These are phyloP conservation scores for Venturia aucupariae DNA, from an alignment of 2,329 filamentous ascomycete genomes.

Conservation along the genomic window DNA sequence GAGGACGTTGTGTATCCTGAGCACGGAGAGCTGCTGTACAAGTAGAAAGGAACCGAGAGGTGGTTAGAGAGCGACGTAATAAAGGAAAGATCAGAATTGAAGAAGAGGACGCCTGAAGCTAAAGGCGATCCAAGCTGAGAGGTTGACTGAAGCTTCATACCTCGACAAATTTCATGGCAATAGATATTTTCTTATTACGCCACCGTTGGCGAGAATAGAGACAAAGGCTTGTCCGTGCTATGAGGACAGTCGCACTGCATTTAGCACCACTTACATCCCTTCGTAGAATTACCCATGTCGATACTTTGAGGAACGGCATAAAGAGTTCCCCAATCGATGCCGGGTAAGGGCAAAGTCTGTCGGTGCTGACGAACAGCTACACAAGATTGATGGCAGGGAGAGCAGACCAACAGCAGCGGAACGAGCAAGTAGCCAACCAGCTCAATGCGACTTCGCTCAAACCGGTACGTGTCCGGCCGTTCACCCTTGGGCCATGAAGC, in stretches of 20 bases:
- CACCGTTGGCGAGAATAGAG: neutral
- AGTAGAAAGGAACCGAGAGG: neutral
- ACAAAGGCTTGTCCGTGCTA: neutral
- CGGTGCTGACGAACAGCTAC: neutral
- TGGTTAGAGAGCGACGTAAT: neutral
- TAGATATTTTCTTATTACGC: constrained; percentile 3
- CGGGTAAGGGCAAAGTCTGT: neutral
- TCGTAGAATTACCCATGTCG: neutral
- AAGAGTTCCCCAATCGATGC: neutral
- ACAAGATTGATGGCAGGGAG: neutral
- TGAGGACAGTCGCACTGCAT: constrained; percentile 5
- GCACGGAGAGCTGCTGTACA: neutral
- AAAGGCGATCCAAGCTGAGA: neutral
- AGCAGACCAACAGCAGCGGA: neutral
- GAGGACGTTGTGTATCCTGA: constrained; percentile 2
- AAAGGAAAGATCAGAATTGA: neutral
- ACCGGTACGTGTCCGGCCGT: neutral
- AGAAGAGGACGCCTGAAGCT: neutral
- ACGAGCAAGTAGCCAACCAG: neutral
- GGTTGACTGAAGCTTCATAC: neutral
- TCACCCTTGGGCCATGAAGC: neutral
- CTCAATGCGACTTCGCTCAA: neutral
- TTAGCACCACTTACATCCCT: neutral
- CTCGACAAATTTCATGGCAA: neutral
- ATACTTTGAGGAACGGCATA: neutral